Evolutionary conservation across 2,329 filamentous ascomycete genomes (phyloP).

Genomic region (Ophiostoma novo-ulmi): DNA sequence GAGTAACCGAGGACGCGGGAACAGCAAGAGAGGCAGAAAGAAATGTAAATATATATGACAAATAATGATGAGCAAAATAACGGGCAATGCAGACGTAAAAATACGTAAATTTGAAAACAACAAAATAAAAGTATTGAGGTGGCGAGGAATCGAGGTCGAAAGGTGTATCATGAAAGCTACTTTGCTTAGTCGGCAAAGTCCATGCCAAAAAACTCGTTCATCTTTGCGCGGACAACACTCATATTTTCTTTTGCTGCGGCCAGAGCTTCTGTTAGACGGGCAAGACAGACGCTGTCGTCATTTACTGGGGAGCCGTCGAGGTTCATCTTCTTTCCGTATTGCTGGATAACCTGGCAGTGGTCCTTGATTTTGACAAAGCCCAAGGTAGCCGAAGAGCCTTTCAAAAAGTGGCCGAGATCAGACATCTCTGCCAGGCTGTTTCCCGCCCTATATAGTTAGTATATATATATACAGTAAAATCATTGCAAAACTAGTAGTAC

Average conservation of each 20-base stretch:
- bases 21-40: too few species aligned
- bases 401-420: constrained; percentile 87
- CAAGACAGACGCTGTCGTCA: constrained; percentile 63
- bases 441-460: constrained; percentile 36
- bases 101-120: neutral
- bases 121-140: neutral
- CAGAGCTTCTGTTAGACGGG: constrained; percentile 65
- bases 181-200: neutral
- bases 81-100: neutral
- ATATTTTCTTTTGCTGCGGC: constrained; percentile 71
- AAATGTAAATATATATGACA: neutral
- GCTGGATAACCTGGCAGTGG: constrained; percentile 93
- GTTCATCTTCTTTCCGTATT: constrained; percentile 79
- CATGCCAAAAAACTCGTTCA: constrained; percentile 59
- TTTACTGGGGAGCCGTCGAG: constrained; percentile 64
- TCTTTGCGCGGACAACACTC: constrained; percentile 61
- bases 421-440: constrained; percentile 67
- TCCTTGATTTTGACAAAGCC: constrained; percentile 88
- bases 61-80: neutral
- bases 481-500: constrained; percentile 32
- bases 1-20: neutral
- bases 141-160: neutral
- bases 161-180: neutral
- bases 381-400: constrained; percentile 92
- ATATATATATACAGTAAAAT: too few species aligned